phyloP scores from a whole-genome alignment of 2,329 filamentous ascomycete genomes.

The Corynespora cassiicola region DNA sequence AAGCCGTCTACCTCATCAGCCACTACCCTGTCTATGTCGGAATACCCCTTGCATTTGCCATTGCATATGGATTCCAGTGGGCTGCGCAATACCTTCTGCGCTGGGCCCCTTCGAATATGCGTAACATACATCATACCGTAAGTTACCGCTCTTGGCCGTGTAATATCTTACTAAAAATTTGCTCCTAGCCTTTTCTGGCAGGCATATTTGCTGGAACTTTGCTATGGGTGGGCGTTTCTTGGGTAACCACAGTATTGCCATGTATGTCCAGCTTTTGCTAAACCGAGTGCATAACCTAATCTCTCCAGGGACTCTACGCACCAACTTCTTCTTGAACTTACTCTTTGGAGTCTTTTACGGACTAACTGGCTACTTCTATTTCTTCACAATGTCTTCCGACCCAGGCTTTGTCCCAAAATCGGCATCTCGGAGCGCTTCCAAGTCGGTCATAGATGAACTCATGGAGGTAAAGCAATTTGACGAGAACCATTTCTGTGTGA shows the following conservation, averaged over 20 bases:
- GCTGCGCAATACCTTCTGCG: constrained; percentile 77
- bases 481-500: constrained; percentile 90
- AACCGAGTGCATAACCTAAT: constrained; percentile 42
- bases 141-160: too few relatives aligned
- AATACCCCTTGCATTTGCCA: constrained; percentile 72
- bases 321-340: constrained; percentile 79
- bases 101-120: constrained; percentile 87
- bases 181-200: constrained; percentile 78
- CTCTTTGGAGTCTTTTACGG: constrained; percentile 69
- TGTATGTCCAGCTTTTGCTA: constrained; percentile 64
- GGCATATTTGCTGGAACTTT: constrained; percentile 90
- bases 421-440: constrained; percentile 87
- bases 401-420: constrained; percentile 93
- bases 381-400: constrained; percentile 83
- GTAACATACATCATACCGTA: constrained; percentile 87
- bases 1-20: constrained; percentile 74
- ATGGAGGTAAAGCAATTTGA: constrained; percentile 88
- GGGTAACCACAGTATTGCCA: constrained; percentile 75
- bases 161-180: not conserved
- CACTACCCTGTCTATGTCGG: constrained; percentile 76
- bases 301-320: constrained; percentile 66
- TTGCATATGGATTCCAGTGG: constrained; percentile 77
- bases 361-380: constrained; percentile 85
- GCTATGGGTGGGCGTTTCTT: constrained; percentile 80
- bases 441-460: constrained; percentile 85